Conservation (phyloP, 2,329 filamentous ascomycete species). For the Thielaviopsis punctulata region DNA sequence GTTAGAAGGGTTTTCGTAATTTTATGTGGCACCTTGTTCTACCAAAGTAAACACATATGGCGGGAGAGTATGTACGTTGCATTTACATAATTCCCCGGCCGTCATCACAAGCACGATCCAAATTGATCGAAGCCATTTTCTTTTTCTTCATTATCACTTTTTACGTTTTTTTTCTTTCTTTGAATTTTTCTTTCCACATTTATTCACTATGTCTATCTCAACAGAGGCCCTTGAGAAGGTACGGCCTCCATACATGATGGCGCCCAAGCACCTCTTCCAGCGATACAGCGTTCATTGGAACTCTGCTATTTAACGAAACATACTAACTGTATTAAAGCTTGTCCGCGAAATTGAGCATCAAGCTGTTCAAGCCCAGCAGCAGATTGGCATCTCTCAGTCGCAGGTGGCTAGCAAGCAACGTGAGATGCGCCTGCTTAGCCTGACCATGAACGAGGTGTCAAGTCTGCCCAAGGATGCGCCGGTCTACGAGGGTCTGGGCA, state of each 20-base stretch:
- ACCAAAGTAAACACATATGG: background rate
- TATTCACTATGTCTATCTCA: conserved; percentile 63
- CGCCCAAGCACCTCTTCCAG: background rate
- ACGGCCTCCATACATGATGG: conserved; percentile 8
- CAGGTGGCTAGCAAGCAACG: conserved; percentile 76
- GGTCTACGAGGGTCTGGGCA: conserved; percentile 88
- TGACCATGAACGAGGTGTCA: conserved; percentile 73
- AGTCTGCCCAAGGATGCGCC: conserved; percentile 57
- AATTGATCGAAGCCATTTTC: too few species aligned
- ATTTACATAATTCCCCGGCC: too few species aligned
- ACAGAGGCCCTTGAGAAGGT: conserved; percentile 93
- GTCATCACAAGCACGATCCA: too few species aligned
- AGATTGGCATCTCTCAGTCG: conserved; percentile 69
- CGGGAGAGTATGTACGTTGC: too few species aligned
- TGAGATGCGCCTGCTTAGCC: conserved; percentile 72
- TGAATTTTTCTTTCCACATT: background rate
- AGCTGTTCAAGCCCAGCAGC: conserved; percentile 74
- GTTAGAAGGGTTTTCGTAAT: background rate
- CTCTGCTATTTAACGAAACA: background rate
- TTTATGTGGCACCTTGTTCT: background rate
- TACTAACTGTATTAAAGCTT: conserved; percentile 35
- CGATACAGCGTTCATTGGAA: background rate
- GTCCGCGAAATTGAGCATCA: conserved; percentile 89
- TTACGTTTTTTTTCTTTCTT: background rate
- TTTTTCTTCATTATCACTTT: background rate